Conservation (phyloP, 306 rosid genomes). For the Vigna unguiculata region DNA sequence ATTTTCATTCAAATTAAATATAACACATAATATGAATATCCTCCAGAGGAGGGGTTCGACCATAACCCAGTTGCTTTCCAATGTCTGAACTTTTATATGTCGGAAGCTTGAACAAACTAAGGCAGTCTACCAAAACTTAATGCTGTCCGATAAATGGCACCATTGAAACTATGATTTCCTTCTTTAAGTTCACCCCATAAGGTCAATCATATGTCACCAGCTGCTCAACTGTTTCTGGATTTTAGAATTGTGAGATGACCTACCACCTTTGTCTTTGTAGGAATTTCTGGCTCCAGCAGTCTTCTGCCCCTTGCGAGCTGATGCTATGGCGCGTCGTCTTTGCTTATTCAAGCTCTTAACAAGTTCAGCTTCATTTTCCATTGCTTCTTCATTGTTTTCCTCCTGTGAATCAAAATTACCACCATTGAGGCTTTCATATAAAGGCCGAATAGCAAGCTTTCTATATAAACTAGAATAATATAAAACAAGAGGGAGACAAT, state of each 20-base stretch:
- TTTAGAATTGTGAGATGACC: conserved; percentile 72
- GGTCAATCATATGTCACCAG: conserved; percentile 56
- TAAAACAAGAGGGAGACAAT: neutral
- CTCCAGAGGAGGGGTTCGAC: neutral
- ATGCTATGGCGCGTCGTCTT: conserved; percentile 64
- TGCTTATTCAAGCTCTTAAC: conserved; percentile 68
- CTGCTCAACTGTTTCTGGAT: conserved; percentile 62
- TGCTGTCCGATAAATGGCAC: neutral
- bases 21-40: conserved; percentile 6
- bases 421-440: neutral
- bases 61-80: conserved; percentile 19
- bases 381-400: conserved; percentile 42
- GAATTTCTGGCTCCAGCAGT: conserved; percentile 66
- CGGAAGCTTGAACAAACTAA: conserved; percentile 9
- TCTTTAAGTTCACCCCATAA: neutral
- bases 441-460: neutral
- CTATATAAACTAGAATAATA: conserved; percentile 6
- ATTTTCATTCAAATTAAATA: conserved; percentile 26
- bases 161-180: neutral
- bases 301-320: conserved; percentile 69
- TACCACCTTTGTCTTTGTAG: conserved; percentile 90
- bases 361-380: conserved; percentile 63
- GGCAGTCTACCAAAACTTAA: neutral
- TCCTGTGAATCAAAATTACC: conserved; percentile 52
- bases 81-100: conserved; percentile 14